A percentile compares a stretch with the other conserved stretches of the same genome.
phyloP scores from a whole-genome alignment of 495 filamentous ascomycete species.

The Oleoguttula mirabilis region DNA sequence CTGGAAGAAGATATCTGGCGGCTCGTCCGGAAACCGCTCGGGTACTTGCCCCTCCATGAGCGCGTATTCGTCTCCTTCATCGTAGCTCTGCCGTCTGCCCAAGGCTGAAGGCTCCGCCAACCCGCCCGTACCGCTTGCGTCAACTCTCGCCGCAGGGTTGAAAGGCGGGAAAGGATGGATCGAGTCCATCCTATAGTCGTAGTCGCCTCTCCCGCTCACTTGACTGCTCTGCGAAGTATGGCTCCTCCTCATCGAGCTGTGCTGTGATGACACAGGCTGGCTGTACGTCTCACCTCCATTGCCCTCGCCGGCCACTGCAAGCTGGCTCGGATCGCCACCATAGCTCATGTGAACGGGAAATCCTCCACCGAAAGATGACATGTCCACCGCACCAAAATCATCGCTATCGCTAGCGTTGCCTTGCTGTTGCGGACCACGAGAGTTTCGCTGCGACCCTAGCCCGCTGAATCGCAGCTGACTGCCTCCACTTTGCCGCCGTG shows the following conservation, averaged over 20 bases:
- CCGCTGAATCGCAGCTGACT: conserved; percentile 10
- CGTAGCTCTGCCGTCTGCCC: conserved; percentile 66
- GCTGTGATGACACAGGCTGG: conserved; percentile 26
- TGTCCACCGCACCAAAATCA: conserved; percentile 60
- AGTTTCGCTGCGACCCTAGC: conserved; percentile 8
- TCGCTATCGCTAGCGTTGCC: conserved; percentile 45
- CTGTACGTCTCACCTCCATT: conserved; percentile 19
- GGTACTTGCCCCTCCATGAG: conserved; percentile 41
- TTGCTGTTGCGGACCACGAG: conserved; percentile 11
- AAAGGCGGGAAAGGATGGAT: conserved; percentile 53
- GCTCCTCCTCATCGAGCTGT: conserved; percentile 27
- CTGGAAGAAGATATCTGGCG: conserved; percentile 88
- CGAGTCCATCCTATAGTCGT: conserved; percentile 28
- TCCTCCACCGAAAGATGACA: conserved; percentile 60
- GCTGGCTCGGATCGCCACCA: conserved; percentile 42
- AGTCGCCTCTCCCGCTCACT: conserved; percentile 7
- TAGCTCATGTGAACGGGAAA: conserved; percentile 64
- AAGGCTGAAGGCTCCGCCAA: conserved; percentile 58
- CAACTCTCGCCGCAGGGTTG: conserved; percentile 46
- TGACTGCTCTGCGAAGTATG: conserved; percentile 19
- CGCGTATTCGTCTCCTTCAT: conserved; percentile 73
- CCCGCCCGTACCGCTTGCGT: conserved; percentile 77
- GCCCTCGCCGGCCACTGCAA: conserved; percentile 17
- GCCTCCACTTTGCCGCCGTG: conserved; percentile 30
- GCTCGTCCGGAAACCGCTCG: conserved; percentile 41